A percentile compares a stretch with the other conserved stretches of the same genome.
These are phyloP conservation scores for Magnusiomyces ingens DNA, from an alignment of 1,139 yeast genomes.

Conservation along the genomic window DNA sequence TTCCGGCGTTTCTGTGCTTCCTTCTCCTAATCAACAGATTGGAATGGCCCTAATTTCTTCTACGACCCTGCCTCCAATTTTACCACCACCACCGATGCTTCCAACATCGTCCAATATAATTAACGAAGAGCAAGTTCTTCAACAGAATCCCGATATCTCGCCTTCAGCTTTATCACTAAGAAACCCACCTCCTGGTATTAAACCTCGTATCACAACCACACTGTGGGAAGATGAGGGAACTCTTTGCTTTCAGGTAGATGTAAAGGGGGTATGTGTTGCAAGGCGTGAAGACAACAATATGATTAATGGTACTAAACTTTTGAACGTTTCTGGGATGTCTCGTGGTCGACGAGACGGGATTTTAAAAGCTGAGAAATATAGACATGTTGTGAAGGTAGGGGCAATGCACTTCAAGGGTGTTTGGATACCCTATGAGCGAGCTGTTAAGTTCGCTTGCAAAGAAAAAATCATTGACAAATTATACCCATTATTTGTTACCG, in stretches of 20 bases:
- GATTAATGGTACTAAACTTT: conserved; percentile 87
- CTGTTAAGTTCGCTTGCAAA: conserved; percentile 76
- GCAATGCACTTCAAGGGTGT: conserved; percentile 95
- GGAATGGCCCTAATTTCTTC: conserved; percentile 9
- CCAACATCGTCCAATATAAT: conserved; percentile 13
- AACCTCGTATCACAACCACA: conserved; percentile 84
- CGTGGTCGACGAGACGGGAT: conserved; percentile 95
- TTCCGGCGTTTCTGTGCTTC: neutral
- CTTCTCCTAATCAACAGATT: conserved; percentile 8
- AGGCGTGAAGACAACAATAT: conserved; percentile 84
- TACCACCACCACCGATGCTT: conserved; percentile 16
- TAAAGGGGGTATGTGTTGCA: conserved; percentile 80
- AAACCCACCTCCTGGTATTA: conserved; percentile 45
- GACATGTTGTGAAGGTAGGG: conserved; percentile 90
- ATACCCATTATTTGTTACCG: conserved; percentile 81
- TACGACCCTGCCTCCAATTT: conserved; percentile 11
- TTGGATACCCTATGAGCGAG: conserved; percentile 93
- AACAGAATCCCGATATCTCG: conserved; percentile 17
- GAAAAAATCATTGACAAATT: conserved; percentile 76
- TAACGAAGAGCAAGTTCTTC: conserved; percentile 16
- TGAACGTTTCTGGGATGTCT: conserved; percentile 88
- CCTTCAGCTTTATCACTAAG: conserved; percentile 36
- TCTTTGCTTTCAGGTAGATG: conserved; percentile 87
- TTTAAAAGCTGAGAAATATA: conserved; percentile 71
- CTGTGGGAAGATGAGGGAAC: conserved; percentile 97